Conservation (phyloP, 1,284 basidiomycete genomes). For the Phellinidium pouzarii region DNA sequence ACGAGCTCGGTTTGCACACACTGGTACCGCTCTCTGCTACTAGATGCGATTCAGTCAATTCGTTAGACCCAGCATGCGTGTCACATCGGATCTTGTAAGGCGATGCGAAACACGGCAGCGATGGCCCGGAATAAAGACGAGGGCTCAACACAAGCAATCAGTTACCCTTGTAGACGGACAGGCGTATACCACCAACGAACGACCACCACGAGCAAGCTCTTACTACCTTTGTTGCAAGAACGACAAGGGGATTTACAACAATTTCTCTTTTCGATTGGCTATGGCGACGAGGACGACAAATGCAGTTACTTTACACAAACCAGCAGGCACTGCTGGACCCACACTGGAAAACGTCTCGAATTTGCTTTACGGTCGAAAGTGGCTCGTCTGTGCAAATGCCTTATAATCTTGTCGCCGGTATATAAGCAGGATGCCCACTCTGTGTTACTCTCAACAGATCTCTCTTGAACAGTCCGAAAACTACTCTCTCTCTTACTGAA, state of each 20-base stretch:
- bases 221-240: neutral
- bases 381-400: neutral
- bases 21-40: neutral
- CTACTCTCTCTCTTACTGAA: neutral
- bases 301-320: neutral
- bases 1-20: neutral
- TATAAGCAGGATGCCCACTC: neutral
- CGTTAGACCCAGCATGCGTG: too few species aligned
- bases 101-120: too few species aligned
- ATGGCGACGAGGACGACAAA: neutral
- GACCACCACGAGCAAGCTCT: neutral
- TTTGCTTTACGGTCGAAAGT: conserved; percentile 3
- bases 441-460: neutral
- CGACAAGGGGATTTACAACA: neutral
- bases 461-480: neutral
- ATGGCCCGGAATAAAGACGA: too few species aligned
- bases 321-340: neutral
- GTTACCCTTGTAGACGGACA: neutral
- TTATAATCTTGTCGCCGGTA: neutral
- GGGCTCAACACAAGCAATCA: too few species aligned
- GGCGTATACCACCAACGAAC: neutral
- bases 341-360: conserved; percentile 1
- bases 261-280: neutral
- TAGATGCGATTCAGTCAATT: too few species aligned
- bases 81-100: too few species aligned